Base-by-base conservation (phyloP, 176 grass and related monocot species). In the Aechmea fasciata region DNA sequence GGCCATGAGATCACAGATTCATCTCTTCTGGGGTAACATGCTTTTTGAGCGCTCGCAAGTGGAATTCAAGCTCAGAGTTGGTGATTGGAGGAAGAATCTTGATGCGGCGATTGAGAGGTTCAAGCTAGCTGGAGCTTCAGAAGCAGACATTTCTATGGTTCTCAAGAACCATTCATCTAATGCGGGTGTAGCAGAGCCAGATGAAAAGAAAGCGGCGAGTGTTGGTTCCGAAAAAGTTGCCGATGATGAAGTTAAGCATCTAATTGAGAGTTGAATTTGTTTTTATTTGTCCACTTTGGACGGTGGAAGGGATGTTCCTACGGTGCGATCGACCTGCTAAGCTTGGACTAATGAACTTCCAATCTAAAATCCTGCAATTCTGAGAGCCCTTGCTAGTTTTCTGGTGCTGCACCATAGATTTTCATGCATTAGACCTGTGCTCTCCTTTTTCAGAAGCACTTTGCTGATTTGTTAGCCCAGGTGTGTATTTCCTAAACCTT, bases 21-120 rank as follows among this genome's bases (percentile, higher is more conserved):
- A 97, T 70, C 83, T 97, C 51, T 97, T 97, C 63, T 97, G 94
- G 94, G 94, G 94, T 47, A 97, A 97, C 84, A 85, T 97, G 94
- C 85, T 97, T 75, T 97, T 97, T 54, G 94, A 97, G 75, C 86
- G 94, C 25, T 97, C 94, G 67, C 94, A 97, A 80, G 86, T 97
- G 69, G 89, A 92, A 65, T 97, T 92, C 78, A 97, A 92, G 55
- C 90, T 97, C 65, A 64, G 72, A 57, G 71, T 87, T 12, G 79
- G 81, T 59, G 71, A 91, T 65, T 97, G 94, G 94, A 90, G 87
- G 41, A 92, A 76, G 69, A 97, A 97, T 81, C 82, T 97, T 69
- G 89, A 97, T 81, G 79, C 77, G 11, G 85, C 94, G 52, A 69
- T 87, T 64, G 94, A 90, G 74, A 90, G 89, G 69, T 97, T 97